Evolutionary conservation across 768 basidiomycete species (phyloP).

Genomic region (Pisolithus sp.): DNA sequence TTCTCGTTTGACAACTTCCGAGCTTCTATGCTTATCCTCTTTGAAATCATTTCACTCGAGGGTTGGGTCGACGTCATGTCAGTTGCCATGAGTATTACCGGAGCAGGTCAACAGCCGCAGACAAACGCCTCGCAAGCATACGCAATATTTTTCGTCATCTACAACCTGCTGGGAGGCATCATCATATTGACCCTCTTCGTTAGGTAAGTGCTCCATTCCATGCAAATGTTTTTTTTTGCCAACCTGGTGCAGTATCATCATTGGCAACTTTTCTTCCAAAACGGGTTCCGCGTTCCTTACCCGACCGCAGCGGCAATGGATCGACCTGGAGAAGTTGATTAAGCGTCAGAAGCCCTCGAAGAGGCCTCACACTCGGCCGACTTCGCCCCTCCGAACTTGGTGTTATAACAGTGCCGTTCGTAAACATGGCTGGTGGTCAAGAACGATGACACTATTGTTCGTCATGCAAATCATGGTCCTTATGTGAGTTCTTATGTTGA

Average conservation of each 20-base stretch:
- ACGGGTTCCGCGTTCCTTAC: constrained; percentile 86
- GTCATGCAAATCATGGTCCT: constrained; percentile 75
- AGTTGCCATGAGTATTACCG: constrained; percentile 72
- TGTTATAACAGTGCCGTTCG: constrained; percentile 87
- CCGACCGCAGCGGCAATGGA: constrained; percentile 86
- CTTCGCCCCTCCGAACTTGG: constrained; percentile 59
- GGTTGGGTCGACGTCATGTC: constrained; percentile 96
- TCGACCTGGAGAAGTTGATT: constrained; percentile 85
- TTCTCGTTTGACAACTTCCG: constrained; percentile 90
- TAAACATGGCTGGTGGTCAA: constrained; percentile 93
- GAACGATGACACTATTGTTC: constrained; percentile 72
- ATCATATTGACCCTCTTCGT: constrained; percentile 88
- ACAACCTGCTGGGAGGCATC: constrained; percentile 85
- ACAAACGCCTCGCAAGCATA: constrained; percentile 72
- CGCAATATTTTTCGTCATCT: constrained; percentile 86
- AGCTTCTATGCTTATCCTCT: constrained; percentile 80
- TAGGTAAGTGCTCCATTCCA: constrained; percentile 46
- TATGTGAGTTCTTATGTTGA: constrained; percentile 48
- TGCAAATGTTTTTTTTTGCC: constrained; percentile 1
- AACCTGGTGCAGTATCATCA: constrained; percentile 72
- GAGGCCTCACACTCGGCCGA: constrained; percentile 60
- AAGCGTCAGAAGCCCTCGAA: constrained; percentile 82
- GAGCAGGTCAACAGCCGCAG: constrained; percentile 59
- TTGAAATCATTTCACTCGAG: constrained; percentile 93
- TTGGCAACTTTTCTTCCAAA: constrained; percentile 82